phyloP scores from a whole-genome alignment of 768 basidiomycete species.

The Coprinopsis marcescibilis region DNA sequence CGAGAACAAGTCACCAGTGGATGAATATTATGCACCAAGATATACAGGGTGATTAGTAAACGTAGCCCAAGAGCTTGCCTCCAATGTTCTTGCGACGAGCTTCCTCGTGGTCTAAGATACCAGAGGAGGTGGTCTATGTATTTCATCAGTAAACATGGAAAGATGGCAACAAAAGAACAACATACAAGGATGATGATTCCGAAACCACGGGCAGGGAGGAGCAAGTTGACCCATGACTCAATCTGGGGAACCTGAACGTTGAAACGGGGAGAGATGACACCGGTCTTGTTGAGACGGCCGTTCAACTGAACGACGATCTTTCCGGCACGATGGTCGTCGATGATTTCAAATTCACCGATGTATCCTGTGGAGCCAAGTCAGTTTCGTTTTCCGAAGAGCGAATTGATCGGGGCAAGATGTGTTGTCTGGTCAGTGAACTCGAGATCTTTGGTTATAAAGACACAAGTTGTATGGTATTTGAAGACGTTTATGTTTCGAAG shows the following conservation, averaged over 20 bases:
- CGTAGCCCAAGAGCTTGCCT: slow-evolving; percentile 91
- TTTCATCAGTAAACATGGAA: neutral
- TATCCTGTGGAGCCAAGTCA: slow-evolving; percentile 54
- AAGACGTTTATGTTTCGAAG: slow-evolving; percentile 67
- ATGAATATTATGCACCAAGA: neutral
- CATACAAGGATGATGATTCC: slow-evolving; percentile 91
- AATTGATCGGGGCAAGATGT: slow-evolving; percentile 20
- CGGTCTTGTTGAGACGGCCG: slow-evolving; percentile 98
- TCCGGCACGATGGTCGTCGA: slow-evolving; percentile 97
- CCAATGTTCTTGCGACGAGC: slow-evolving; percentile 97
- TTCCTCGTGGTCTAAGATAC: slow-evolving; percentile 99
- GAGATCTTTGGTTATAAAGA: slow-evolving; percentile 30
- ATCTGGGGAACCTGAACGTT: slow-evolving; percentile 92
- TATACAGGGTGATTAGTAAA: slow-evolving; percentile 52
- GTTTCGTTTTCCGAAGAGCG: slow-evolving; percentile 13
- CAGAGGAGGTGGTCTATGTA: slow-evolving; percentile 86
- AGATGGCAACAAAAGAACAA: slow-evolving; percentile 11
- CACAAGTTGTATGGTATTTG: slow-evolving; percentile 57
- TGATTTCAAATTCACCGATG: slow-evolving; percentile 97
- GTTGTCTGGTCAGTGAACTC: slow-evolving; percentile 57
- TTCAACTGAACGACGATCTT: slow-evolving; percentile 99
- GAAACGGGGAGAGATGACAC: slow-evolving; percentile 99
- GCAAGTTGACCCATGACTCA: slow-evolving; percentile 93
- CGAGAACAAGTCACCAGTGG: no score
- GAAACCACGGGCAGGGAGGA: slow-evolving; percentile 94